Evolutionary conservation across 1,284 basidiomycete species (phyloP), one percentile per base, ranked within the genome.

Genomic region (Puccinia coronata): DNA sequence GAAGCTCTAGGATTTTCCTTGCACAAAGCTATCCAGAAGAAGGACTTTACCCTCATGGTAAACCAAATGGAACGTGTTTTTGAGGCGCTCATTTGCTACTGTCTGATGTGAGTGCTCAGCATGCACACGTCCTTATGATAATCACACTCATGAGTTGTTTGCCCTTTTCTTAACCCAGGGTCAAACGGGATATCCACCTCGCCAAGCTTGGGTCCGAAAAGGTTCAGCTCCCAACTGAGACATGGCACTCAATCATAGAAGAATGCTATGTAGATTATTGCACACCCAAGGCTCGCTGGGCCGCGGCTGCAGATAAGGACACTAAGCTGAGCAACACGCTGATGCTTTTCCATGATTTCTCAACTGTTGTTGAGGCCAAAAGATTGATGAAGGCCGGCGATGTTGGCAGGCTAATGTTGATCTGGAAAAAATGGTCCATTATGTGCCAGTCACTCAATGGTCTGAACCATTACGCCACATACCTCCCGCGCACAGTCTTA

Each of bases 341-440:
- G 18, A 31, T 76, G 4, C 41, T 20, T 28, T 65, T 76, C 31
- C 74, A 49, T 20, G 59, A 76, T 47, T 65, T 76, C 47, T 61
- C 59, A 0, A 47, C 59, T 5, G 59, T 76, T 3, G 25, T 63
- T 63, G 59, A 76, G 36, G 74, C 74, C 31, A 63, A 76, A 8
- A 31, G 34, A 47, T 25, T 41, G 5, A 76, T 76, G 55, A 39
- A 59, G 8, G 28, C 73, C 34, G 57, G 73, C 31, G 73, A 76
- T n/a, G 31, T 76, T 39, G 73, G 73, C 18, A 28, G 43, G 20
- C 57, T 76, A 4, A 61, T 76, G 12, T 28, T 47, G 14, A 31
- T 76, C 25, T 76, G 73, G 73, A 63, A 63, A 39, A 61, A 47
- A n/a, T 76, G 73, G 73, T 57, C 39, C 41, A 9, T 76, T 18